phyloP scores from a whole-genome alignment of 2,329 filamentous ascomycete species.

The Colletotrichum siamense region DNA sequence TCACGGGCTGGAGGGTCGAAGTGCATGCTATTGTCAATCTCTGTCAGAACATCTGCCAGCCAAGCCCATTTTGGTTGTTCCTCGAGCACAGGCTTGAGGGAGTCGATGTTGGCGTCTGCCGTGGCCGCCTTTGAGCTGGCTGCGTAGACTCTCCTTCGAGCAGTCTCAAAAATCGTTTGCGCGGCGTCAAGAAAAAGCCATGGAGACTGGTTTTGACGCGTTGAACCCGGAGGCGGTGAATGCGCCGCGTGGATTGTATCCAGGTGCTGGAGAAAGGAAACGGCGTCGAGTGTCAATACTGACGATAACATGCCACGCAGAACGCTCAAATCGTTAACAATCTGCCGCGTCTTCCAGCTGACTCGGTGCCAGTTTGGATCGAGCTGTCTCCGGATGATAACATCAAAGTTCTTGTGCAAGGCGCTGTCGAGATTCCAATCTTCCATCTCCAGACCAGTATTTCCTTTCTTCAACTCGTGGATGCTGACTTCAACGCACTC shows the following conservation, averaged over 20 bases:
- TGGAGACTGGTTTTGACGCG: conserved; percentile 85
- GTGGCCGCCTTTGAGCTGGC: conserved; percentile 58
- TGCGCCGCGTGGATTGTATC: conserved; percentile 94
- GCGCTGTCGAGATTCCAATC: conserved; percentile 97
- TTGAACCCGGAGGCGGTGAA: conserved; percentile 86
- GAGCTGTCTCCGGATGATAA: conserved; percentile 84
- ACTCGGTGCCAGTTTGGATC: conserved; percentile 98
- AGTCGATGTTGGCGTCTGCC: conserved; percentile 56
- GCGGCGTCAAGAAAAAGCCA: conserved; percentile 97
- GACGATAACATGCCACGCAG: conserved; percentile 82
- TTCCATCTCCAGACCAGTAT: conserved; percentile 90
- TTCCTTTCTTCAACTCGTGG: conserved; percentile 89
- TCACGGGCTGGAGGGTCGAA: conserved; percentile 79
- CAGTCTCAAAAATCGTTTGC: conserved; percentile 90
- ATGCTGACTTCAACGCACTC: conserved; percentile 97
- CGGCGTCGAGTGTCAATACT: conserved; percentile 85
- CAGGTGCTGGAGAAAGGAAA: conserved; percentile 90
- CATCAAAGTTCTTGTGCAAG: conserved; percentile 89
- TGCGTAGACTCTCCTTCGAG: conserved; percentile 86
- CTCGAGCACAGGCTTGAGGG: conserved; percentile 82
- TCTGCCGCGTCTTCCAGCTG: conserved; percentile 93
- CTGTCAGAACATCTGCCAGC: conserved; percentile 87
- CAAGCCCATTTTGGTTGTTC: conserved; percentile 94
- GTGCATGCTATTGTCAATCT: conserved; percentile 91
- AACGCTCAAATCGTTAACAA: conserved; percentile 86